Percentiles rank a stretch among this genome's conserved stretches.
Evolutionary conservation across 164 flowering plant genomes (phyloP).

Genomic region (Macadamia integrifolia): DNA sequence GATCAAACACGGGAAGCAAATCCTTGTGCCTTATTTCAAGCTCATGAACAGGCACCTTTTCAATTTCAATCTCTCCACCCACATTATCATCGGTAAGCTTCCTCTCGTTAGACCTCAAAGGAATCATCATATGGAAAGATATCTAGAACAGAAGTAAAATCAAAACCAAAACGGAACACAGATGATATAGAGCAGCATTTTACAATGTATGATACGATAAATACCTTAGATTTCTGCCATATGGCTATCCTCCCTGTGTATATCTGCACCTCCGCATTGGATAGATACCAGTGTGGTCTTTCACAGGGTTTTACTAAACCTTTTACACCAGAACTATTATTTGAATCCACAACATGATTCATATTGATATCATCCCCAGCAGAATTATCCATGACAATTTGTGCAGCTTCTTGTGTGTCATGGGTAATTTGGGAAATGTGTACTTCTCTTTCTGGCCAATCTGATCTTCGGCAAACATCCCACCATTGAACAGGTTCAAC

Average conservation of each 20-base stretch:
- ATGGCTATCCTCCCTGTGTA: constrained; percentile 58
- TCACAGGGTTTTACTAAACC: constrained; percentile 40
- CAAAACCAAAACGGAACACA: constrained; percentile 6
- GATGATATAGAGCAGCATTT: neutral
- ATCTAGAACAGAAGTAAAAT: constrained; percentile 34
- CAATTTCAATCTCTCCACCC: constrained; percentile 73
- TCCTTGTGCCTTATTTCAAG: constrained; percentile 67
- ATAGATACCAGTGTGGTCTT: constrained; percentile 55
- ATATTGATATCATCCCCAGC: constrained; percentile 38
- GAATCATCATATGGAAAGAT: constrained; percentile 43
- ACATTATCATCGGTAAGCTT: constrained; percentile 13
- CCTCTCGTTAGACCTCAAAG: constrained; percentile 20
- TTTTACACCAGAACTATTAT: constrained; percentile 16
- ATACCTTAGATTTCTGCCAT: constrained; percentile 88
- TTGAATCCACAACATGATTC: constrained; percentile 7
- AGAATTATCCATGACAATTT: constrained; percentile 30
- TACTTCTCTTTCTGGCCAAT: constrained; percentile 88
- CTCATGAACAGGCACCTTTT: constrained; percentile 52
- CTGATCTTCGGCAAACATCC: constrained; percentile 88
- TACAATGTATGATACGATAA: constrained; percentile 5
- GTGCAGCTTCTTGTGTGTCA: constrained; percentile 29
- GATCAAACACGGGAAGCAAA: constrained; percentile 65
- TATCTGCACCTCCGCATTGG: constrained; percentile 90
- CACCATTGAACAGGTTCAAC: constrained; percentile 86
- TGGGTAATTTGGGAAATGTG: constrained; percentile 35